phyloP scores from a whole-genome alignment of 495 filamentous ascomycete species.

The Aspergillus sclerotioniger region DNA sequence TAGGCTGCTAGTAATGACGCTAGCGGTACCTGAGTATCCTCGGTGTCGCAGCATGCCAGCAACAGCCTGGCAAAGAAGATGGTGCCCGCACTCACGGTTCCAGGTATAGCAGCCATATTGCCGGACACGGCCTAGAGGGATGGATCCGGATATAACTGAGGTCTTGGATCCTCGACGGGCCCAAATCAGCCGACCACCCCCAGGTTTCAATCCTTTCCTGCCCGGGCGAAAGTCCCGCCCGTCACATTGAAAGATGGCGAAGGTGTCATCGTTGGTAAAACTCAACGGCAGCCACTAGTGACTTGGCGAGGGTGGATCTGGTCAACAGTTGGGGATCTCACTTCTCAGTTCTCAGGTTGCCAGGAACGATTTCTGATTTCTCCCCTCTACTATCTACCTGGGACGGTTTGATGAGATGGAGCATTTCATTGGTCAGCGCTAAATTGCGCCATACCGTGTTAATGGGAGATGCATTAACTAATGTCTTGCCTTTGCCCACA shows the following conservation, averaged over 20 bases:
- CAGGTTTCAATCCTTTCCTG: not conserved
- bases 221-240: not conserved
- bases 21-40: too few species aligned
- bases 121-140: too few species aligned
- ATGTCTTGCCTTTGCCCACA: too few species aligned
- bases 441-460: not conserved
- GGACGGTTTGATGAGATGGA: not conserved
- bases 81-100: too few species aligned
- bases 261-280: not conserved
- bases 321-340: not conserved
- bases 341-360: too few species aligned
- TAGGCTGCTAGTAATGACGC: too few species aligned
- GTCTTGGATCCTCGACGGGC: too few species aligned
- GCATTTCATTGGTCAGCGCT: not conserved
- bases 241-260: not conserved
- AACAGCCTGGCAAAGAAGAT: too few species aligned
- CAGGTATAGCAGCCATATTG: too few species aligned
- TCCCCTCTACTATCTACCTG: not conserved
- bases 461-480: not conserved
- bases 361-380: not conserved
- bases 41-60: too few species aligned
- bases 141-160: too few species aligned
- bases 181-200: not conserved
- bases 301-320: not conserved
- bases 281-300: not conserved